A percentile compares a stretch with the other conserved stretches of the same genome.
Evolutionary conservation across 306 rosid species (phyloP).

Genomic region (Vachellia collinsii): DNA sequence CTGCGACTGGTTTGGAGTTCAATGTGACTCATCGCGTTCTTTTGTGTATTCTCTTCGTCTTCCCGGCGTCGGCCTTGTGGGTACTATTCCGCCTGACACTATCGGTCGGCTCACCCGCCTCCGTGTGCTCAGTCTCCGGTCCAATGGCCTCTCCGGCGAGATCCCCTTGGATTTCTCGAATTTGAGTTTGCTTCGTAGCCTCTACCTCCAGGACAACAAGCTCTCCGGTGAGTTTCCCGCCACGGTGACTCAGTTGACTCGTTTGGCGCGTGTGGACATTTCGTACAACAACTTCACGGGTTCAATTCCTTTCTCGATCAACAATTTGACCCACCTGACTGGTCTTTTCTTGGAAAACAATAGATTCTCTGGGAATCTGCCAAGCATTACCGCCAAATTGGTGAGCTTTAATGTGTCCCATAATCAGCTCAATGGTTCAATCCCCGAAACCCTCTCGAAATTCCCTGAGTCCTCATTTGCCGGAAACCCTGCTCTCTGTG

Average conservation of each 20-base stretch:
- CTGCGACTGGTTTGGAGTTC: slow-evolving; percentile 72
- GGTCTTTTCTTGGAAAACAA: slow-evolving; percentile 59
- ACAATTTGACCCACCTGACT: slow-evolving; percentile 56
- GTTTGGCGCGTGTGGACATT: slow-evolving; percentile 59
- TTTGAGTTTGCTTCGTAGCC: slow-evolving; percentile 50
- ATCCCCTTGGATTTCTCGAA: slow-evolving; percentile 69
- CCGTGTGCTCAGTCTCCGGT: slow-evolving; percentile 65
- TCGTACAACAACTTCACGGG: slow-evolving; percentile 63
- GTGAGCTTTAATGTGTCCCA: slow-evolving; percentile 52
- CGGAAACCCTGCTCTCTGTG: slow-evolving; percentile 68
- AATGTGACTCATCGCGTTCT: slow-evolving; percentile 48
- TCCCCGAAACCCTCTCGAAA: slow-evolving; percentile 45
- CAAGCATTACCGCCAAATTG: slow-evolving; percentile 41
- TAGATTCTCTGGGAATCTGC: slow-evolving; percentile 54
- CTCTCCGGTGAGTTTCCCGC: slow-evolving; percentile 60
- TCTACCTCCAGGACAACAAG: slow-evolving; percentile 59
- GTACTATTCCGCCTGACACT: slow-evolving; percentile 60
- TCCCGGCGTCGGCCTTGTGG: slow-evolving; percentile 74
- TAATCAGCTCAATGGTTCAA: slow-evolving; percentile 74
- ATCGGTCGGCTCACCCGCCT: slow-evolving; percentile 57
- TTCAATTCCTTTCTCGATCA: slow-evolving; percentile 56
- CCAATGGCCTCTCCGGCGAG: slow-evolving; percentile 54
- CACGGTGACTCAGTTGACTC: slow-evolving; percentile 47
- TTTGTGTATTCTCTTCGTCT: slow-evolving; percentile 54
- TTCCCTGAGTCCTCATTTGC: slow-evolving; percentile 55